Base-by-base conservation (phyloP, 23 red algal species). In the Pyropia haitanensis region DNA sequence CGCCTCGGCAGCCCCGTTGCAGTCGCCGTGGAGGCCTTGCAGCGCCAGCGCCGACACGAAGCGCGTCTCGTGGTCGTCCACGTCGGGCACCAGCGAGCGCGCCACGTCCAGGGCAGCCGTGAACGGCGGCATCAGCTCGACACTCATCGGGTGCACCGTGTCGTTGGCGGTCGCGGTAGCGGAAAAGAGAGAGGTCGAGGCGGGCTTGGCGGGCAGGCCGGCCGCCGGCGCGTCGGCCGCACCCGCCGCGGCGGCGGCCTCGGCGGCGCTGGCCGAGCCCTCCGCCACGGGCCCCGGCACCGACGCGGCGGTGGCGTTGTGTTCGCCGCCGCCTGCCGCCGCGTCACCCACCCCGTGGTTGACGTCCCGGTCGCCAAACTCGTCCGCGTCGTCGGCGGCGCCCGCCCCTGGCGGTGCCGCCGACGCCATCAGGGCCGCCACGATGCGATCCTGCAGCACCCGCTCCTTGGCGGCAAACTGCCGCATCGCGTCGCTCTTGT, bases 401-500 rank as follows among this genome's bases (percentile, higher is more conserved):
- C 22, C 22, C 31, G 68, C 2, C 25, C 29, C 50, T 20, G 68
- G 50, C 59, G 60, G 60, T 24, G 60, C 23, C 4, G 81, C 65
- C 3, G 60, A 22, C 55, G 19, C 55, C 25, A 27, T 58, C 6
- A 23, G 55, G 4, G 8, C 17, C 9, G 19, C 25, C 21, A 58
- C 55, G n/a, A 87, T 59, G 16, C 64, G 61, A 3, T 75, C 66
- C 29, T 87, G 71, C 27, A 87, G 17, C 0, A 87, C 60, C 21
- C 60, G 58, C 28, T 76, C 63, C 65, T 87, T 87, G 31, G 64
- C 76, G 13, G 75, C 81, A 64, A 67, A 87, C 49, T 87, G 71
- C 9, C 81, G 60, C 81, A 87, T 87, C 14, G 81, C 81, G 39
- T 87, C 81, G 19, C 71, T 76, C 72, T 87, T 87, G 65, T 87